Base-by-base conservation (phyloP, 495 filamentous ascomycete genomes). In the Aspergillus sclerotioniger region DNA sequence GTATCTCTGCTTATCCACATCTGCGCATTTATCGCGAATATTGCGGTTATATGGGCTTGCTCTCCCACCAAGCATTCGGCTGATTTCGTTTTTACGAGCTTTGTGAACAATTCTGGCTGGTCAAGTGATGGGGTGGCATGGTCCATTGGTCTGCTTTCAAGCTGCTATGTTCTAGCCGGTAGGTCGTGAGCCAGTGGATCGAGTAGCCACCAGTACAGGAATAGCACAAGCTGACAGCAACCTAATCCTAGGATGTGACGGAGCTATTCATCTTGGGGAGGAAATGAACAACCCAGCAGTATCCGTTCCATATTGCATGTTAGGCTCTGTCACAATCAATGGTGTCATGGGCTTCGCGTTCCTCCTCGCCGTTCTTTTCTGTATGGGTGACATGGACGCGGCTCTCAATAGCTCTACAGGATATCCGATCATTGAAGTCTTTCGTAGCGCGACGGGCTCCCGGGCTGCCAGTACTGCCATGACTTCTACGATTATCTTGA, bases 81-180 rank as follows among this genome's bases (percentile, higher is more conserved):
- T 3, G 35, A 16, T 2, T 58, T 52, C 33, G 48, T 58, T 15
- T 58, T 58, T 20, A 45, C 37, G 1, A 32, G 12, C 3, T 52
- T 58, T 35, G 4, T 28, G 13, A 58, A 58, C 17, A 46, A 21
- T 12, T 53, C 56, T 35, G 56, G 56, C 0, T 58, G 56, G 56
- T 46, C 25, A 21, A 58, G 29, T 35, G 20, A 51, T 58, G 56
- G 56, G 3, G 4, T 58, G 3, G 20, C 56, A 6, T 58, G 56
- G 56, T 53, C 8, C 19, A 33, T 58, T 16, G 56, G 56, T 7
- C 16, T 58, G 48, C 49, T 58, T 8, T 45, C 35, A 0, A 47
- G 35, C 25, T 44, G 35, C 33, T 58, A 58, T 46, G 56, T 58
- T 0, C 16, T 58, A 16, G 28, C 33, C 6, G 44, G 54, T 57